Percentiles rank a stretch among this genome's conserved stretches.
Evolutionary conservation across 2,329 filamentous ascomycete species (phyloP).

Genomic region (Aspergillus flavus): DNA sequence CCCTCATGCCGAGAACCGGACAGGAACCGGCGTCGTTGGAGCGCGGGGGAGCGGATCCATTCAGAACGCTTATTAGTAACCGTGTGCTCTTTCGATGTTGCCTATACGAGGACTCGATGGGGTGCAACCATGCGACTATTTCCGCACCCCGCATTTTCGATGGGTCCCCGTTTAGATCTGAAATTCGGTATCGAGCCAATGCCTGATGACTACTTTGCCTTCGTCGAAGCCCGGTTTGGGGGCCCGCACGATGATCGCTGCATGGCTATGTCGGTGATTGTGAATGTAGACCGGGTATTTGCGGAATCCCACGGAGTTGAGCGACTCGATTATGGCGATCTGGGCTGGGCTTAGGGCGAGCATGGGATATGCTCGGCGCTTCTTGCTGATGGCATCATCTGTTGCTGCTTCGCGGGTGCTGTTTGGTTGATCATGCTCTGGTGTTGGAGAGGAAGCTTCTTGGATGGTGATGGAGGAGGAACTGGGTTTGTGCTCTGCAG

Average conservation of each 20-base stretch:
- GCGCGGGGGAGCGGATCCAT: constrained; percentile 6
- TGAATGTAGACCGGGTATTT: constrained; percentile 59
- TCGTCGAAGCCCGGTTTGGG: constrained; percentile 71
- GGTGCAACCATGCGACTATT: not conserved
- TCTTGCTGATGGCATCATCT: not conserved
- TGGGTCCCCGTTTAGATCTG: constrained; percentile 48
- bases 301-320: constrained; percentile 65
- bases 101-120: not conserved
- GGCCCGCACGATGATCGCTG: constrained; percentile 81
- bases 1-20: constrained; percentile 10
- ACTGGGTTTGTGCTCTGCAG: constrained; percentile 2
- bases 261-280: constrained; percentile 78
- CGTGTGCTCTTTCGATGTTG: too few species aligned
- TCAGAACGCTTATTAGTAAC: not conserved
- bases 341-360: constrained; percentile 78
- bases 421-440: not conserved
- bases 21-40: constrained; percentile 3
- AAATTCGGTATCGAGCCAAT: constrained; percentile 81
- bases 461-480: not conserved
- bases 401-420: not conserved
- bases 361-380: constrained; percentile 56
- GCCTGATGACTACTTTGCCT: constrained; percentile 73
- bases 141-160: constrained; percentile 1
- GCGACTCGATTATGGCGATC: constrained; percentile 78
- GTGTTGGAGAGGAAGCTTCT: not conserved